Evolutionary conservation across 805 yeast genomes (phyloP), one percentile per base, ranked within the genome.

Genomic region (Limtongozyma cylindracea): DNA sequence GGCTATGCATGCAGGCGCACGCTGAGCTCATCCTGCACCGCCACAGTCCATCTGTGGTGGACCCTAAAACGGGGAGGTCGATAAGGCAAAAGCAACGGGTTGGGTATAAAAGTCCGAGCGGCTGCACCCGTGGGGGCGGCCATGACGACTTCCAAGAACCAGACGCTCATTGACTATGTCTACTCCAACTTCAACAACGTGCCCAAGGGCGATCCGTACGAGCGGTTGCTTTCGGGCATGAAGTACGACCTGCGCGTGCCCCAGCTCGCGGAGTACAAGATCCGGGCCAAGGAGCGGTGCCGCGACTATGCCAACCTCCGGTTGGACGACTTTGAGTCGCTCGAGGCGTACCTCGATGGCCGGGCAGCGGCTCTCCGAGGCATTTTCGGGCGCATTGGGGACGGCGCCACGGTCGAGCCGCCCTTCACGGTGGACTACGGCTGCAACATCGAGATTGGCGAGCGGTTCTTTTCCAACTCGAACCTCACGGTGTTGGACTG

Each of bases 361-460:
- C 47, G 67, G 19, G 29, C 23, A 12, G 42, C 37, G 10, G 38
- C 38, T 28, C 34, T 63, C 13, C 27, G 29, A 8, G 35, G 35
- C 11, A 38, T 67, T 10, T 49, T 70, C 21, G 78, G 78, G 8
- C 38, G 40, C 18, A 33, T 48, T 12, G 61, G 58, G 20, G 29
- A 43, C 7, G 40, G 44, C 22, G 26, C 38, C 10, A 48, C 39
- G 27, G 35, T 66, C 17, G 76, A 69, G 39, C 54, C 67, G 2
- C 77, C 77, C 5, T 55, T 62, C 31, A 45, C 29, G 27, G 60
- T 66, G 19, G 82, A 72, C 37, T 71, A 68, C 33, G 84, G 82
- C 0, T 57, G 48, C 38, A 72, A 71, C 39, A 45, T 58, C 17
- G 38, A 36, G 10, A 30, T 68, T n/a, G 82, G 78, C 2, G 56